phyloP scores from a whole-genome alignment of 2,329 filamentous ascomycete genomes.

The Arthrobotrys sinensis region DNA sequence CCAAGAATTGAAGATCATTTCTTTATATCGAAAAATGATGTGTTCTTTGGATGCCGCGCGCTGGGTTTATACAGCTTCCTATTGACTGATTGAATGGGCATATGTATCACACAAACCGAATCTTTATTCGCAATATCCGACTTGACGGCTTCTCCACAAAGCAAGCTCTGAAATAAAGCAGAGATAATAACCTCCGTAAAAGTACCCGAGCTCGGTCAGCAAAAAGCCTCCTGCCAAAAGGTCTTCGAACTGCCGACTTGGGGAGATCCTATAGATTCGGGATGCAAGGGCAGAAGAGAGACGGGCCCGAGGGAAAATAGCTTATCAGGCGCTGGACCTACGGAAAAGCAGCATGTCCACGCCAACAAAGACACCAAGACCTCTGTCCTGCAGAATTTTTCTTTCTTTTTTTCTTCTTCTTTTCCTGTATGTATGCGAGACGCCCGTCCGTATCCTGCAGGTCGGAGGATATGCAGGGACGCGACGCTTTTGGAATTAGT shows the following conservation, averaged over 20 bases:
- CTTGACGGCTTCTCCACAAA: neutral
- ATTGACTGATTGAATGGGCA: neutral
- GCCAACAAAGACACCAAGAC: constrained; percentile 14
- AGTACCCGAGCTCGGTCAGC: neutral
- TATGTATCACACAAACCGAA: neutral
- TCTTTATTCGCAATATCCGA: constrained; percentile 8
- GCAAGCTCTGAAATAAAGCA: neutral
- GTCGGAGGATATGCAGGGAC: constrained; percentile 32
- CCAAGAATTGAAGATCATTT: neutral
- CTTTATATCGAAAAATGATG: neutral
- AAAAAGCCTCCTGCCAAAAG: constrained; percentile 1
- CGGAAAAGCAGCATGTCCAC: constrained; percentile 13
- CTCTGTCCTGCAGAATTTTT: neutral
- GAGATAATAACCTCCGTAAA: neutral
- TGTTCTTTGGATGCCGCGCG: neutral
- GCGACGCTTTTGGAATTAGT: constrained; percentile 23
- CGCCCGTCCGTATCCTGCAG: constrained; percentile 28
- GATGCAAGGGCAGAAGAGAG: neutral
- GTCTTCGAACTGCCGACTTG: constrained; percentile 18
- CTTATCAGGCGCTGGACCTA: constrained; percentile 6
- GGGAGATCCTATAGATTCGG: neutral
- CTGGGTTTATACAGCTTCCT: neutral
- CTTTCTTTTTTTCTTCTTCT: neutral
- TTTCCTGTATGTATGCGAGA: constrained; percentile 19
- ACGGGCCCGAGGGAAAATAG: neutral